phyloP scores from a whole-genome alignment of 192 early-diverging fungal species.

The Coemansia sp. region DNA sequence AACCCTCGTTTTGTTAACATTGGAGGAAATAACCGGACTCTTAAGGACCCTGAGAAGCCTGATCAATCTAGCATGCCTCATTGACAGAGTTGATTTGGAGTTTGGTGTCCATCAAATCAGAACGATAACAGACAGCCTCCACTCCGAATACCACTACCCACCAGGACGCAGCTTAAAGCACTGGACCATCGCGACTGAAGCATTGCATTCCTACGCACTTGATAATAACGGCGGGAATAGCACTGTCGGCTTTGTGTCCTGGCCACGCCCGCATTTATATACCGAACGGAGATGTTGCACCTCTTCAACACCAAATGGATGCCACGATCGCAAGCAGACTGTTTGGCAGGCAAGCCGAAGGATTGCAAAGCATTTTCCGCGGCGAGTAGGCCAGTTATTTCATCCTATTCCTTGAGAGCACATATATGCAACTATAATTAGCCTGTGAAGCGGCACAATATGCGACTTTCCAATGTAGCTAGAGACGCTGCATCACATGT shows the following conservation, averaged over 20 bases:
- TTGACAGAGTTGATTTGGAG: neutral
- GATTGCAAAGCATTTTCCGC: neutral
- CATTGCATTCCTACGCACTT: neutral
- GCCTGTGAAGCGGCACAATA: too few relatives aligned
- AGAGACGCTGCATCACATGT: too few relatives aligned
- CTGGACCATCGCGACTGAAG: neutral
- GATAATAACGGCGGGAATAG: neutral
- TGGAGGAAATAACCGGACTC: neutral
- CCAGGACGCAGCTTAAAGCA: neutral
- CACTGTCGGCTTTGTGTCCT: neutral
- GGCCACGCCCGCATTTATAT: neutral
- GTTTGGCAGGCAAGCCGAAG: neutral
- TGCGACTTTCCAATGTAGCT: too few relatives aligned
- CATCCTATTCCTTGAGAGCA: too few relatives aligned
- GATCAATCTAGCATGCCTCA: neutral
- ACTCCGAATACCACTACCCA: neutral
- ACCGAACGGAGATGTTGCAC: neutral
- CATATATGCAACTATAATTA: too few relatives aligned
- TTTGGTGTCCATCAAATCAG: neutral
- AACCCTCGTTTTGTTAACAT: neutral
- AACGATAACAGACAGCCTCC: neutral
- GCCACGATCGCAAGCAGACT: neutral
- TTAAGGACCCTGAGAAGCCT: neutral
- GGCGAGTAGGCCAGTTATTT: too few relatives aligned
- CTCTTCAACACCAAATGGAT: neutral